Base-by-base conservation (phyloP, 805 yeast species). In the Pichia paraexigua region DNA sequence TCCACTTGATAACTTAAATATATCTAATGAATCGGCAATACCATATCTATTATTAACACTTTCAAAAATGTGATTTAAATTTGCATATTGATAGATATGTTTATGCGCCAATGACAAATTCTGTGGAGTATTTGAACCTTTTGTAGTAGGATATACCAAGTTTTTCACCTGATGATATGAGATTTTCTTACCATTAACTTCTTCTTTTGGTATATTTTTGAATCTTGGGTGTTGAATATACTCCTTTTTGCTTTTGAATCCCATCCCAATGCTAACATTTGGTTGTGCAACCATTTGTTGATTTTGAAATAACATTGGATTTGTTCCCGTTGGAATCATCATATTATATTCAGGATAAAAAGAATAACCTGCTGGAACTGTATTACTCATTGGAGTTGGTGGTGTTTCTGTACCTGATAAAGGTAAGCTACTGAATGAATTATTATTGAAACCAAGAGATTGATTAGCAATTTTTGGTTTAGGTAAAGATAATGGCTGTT, bases 21-120 rank as follows among this genome's bases (percentile, higher is more conserved):
- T 18, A n/a, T 49, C 43, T 9, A 63, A 52, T 1, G 59, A 52
- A 46, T 60, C 59, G 8, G 54, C 55, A 47, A 59, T 39, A 8
- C 61, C 62, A 45, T 55, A 58, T 22, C 60, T 50, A 46, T 50
- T 53, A 18, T 54, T 56, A 13, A 53, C 56, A 22, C 52, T 50
- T 41, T 60, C 61, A 48, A 60, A 51, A 5, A 56, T 50, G 17
- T 54, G 51, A 37, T 53, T 56, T 17, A 60, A 52, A 42, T 60
- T 60, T 0, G 56, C 56, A 44, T 56, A 49, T 22, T 50, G 50
- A 28, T 57, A 53, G 6, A 60, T 44, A 18, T 46, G 51, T 25
- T 41, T 48, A 20, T 59, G 58, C 12, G 59, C 58, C n/a, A 51
- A 46, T 22, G 53, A 53, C 15, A 60, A 46, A 21, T 47, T 53